Evolutionary conservation across 169 alveolate species (phyloP), one percentile per base, ranked within the genome.

Genomic region (Plasmodium chabaudi): DNA sequence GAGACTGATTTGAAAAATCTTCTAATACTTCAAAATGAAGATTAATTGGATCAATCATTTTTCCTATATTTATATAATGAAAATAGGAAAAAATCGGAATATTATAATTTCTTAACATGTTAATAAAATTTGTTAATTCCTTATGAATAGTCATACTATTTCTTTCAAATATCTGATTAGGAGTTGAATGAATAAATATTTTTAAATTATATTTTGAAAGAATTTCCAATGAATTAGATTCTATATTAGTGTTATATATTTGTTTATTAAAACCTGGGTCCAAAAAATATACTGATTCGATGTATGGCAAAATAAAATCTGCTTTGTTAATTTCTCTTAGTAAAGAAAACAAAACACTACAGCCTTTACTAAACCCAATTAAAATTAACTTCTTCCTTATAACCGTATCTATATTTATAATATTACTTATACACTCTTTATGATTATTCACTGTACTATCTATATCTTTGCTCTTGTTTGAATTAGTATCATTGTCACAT

Each of bases 331-430:
- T 56, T 53, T 79, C 89, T 46, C 82, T 27, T 60, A 79, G 34
- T 21, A 79, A 13, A 0, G 89, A 53, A 47, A 79, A 53, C 47
- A 79, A 69, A 51, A 79, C 89, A 15, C 72, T 55, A 17, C 89
- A 79, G 17, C 89, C 89, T 69, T 70, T 79, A 59, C 89, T 79
- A 60, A 79, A 79, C n/a, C 89, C 89, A 23, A 79, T 79, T 23
- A 79, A 60, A 17, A 65, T 49, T 25, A 79, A 47, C 44, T 70
- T 68, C 5, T 21, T 44, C 7, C 55, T 79, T 68, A 27, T 68
- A 17, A 27, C 21, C 46, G 19, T 9, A n/a, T 64, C 15, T 34
- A 27, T 17, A 19, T 49, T 39, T 63, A 57, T 68, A 68, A 9
- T 5, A n/a, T 15, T 23, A 19, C 17, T n/a, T 15, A 23, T 5